Percentiles rank a stretch among this genome's conserved stretches.
Evolutionary conservation across 441 rosid species (phyloP).

Genomic region (Erodium moschatum): DNA sequence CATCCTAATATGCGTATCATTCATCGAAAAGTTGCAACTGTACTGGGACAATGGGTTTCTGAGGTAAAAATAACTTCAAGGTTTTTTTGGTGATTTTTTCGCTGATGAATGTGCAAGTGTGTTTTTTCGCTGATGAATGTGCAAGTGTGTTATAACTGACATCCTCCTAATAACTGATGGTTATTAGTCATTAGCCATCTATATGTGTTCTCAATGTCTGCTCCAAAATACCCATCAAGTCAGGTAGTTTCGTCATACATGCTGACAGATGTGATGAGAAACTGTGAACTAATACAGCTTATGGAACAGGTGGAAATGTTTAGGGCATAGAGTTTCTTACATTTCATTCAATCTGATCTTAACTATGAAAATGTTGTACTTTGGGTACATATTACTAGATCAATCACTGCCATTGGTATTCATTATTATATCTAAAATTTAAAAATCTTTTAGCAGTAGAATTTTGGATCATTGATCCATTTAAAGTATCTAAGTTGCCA

Average conservation of each 20-base stretch:
- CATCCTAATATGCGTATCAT: slow-evolving; percentile 88
- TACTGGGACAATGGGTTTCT: slow-evolving; percentile 98
- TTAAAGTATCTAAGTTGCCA: not conserved
- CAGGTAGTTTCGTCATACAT: no score
- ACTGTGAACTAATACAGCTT: not conserved
- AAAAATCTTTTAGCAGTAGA: not conserved
- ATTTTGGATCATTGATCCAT: not conserved
- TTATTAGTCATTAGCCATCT: not conserved
- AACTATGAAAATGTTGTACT: no score
- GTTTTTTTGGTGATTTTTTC: not conserved
- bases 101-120: no score
- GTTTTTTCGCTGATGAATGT: not conserved
- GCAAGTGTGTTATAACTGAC: not conserved
- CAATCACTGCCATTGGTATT: no score
- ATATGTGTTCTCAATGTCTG: not conserved
- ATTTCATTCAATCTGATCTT: not conserved
- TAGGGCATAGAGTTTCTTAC: not conserved
- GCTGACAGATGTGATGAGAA: not conserved
- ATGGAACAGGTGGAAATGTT: not conserved
- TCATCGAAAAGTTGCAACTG: slow-evolving; percentile 88
- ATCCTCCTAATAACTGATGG: not conserved
- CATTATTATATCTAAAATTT: not conserved
- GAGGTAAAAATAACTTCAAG: slow-evolving; percentile 47
- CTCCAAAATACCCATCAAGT: not conserved
- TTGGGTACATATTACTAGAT: no score